Conservation (phyloP, 2,329 filamentous ascomycete species). For the Dichotomopilus funicola region DNA sequence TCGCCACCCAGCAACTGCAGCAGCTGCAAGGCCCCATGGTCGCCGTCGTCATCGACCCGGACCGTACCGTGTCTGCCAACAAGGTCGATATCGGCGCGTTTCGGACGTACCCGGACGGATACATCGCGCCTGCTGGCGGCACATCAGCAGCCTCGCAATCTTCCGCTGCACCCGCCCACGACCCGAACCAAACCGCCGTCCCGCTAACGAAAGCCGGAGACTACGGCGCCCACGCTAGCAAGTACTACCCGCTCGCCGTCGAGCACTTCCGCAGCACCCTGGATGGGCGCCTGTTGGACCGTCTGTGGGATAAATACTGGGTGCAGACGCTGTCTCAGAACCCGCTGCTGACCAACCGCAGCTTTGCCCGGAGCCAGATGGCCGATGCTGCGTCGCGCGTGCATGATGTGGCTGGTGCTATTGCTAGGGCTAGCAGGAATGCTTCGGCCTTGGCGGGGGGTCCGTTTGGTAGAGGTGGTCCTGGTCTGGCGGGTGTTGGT, state of each 20-base stretch:
- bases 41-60: conserved; percentile 92
- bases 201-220: conserved; percentile 92
- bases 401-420: conserved; percentile 48
- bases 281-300: conserved; percentile 77
- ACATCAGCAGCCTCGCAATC: neutral
- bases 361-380: conserved; percentile 90
- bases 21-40: conserved; percentile 83
- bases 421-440: conserved; percentile 24
- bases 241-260: conserved; percentile 87
- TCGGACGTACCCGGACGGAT: conserved; percentile 74
- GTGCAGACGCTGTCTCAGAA: conserved; percentile 90
- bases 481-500: neutral
- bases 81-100: conserved; percentile 98
- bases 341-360: conserved; percentile 83
- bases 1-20: conserved; percentile 84
- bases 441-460: neutral
- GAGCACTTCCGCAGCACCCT: conserved; percentile 92
- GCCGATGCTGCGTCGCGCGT: conserved; percentile 80
- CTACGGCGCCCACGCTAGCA: conserved; percentile 84
- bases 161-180: conserved; percentile 35
- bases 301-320: conserved; percentile 99
- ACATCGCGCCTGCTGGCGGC: conserved; percentile 43
- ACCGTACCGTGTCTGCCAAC: conserved; percentile 87
- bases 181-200: conserved; percentile 49
- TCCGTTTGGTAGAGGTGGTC: conserved; percentile 22